phyloP scores from a whole-genome alignment of 129 eudicot species.

The Smallanthus sonchifolius region DNA sequence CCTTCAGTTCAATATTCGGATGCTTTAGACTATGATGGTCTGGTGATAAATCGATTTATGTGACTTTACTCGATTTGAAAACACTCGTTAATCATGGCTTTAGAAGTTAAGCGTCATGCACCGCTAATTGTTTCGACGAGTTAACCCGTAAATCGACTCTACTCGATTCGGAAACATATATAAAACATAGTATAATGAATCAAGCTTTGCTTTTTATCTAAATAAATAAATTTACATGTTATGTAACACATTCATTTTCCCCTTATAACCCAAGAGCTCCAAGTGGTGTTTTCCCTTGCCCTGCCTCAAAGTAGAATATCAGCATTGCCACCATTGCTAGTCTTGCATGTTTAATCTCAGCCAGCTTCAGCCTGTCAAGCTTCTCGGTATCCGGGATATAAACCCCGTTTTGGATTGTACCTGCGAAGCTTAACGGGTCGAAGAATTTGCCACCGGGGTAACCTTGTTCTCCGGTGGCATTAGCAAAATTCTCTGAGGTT shows the following conservation, averaged over 20 bases:
- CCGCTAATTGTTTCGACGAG: background rate
- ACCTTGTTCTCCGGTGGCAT: slow-evolving; percentile 89
- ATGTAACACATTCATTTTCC: slow-evolving; percentile 17
- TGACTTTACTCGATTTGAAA: too few species aligned
- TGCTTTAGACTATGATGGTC: too few species aligned
- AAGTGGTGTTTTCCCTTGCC: slow-evolving; percentile 97
- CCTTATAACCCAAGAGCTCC: slow-evolving; percentile 90
- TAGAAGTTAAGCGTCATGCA: background rate
- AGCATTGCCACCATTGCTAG: slow-evolving; percentile 98
- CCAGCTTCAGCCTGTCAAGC: slow-evolving; percentile 89
- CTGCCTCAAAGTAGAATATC: slow-evolving; percentile 93
- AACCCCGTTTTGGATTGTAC: slow-evolving; percentile 61
- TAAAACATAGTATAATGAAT: background rate
- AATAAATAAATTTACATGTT: slow-evolving; percentile 37
- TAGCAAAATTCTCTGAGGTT: slow-evolving; percentile 81
- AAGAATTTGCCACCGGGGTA: slow-evolving; percentile 98
- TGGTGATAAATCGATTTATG: too few species aligned
- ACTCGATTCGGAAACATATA: background rate
- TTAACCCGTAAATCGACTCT: too few species aligned
- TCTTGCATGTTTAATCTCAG: slow-evolving; percentile 95
- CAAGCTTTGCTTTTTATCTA: slow-evolving; percentile 10
- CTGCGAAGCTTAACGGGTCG: slow-evolving; percentile 81
- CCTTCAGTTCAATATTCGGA: too few species aligned
- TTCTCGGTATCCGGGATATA: slow-evolving; percentile 79
- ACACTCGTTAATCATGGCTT: too few species aligned